Evolutionary conservation across 768 basidiomycete species (phyloP).

Genomic region (Mycena floridula): DNA sequence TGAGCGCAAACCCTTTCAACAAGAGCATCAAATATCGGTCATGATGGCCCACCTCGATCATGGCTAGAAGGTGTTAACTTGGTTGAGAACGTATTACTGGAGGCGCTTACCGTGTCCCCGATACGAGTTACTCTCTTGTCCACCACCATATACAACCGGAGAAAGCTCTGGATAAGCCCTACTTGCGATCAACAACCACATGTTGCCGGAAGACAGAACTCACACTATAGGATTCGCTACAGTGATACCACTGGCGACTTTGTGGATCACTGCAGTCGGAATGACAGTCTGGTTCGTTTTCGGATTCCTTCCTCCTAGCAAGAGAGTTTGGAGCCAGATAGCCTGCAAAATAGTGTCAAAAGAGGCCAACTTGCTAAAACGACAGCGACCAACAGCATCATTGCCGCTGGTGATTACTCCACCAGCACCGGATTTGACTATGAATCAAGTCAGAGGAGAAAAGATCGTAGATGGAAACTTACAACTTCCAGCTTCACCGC

Average conservation of each 20-base stretch:
- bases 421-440: slow-evolving; percentile 23
- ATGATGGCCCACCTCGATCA: slow-evolving; percentile 9
- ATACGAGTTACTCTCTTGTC: slow-evolving; percentile 16
- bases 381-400: slow-evolving; percentile 16
- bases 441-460: not conserved
- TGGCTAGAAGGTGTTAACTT: slow-evolving; percentile 11
- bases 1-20: no score
- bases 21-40: not conserved
- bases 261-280: slow-evolving; percentile 16
- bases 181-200: no score
- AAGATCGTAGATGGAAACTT: not conserved
- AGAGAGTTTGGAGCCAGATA: not conserved
- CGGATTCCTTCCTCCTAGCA: not conserved
- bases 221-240: slow-evolving; percentile 5
- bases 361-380: slow-evolving; percentile 11
- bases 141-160: slow-evolving; percentile 19
- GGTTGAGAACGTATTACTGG: slow-evolving; percentile 1
- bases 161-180: slow-evolving; percentile 19
- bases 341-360: slow-evolving; percentile 1
- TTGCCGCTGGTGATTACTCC: slow-evolving; percentile 21
- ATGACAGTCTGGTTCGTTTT: slow-evolving; percentile 1
- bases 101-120: slow-evolving; percentile 19
- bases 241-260: slow-evolving; percentile 17
- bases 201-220: no score
- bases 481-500: slow-evolving; percentile 20